These are phyloP conservation scores for Trichaptum fuscoviolaceum DNA, from an alignment of 768 basidiomycete genomes.

Conservation along the genomic window DNA sequence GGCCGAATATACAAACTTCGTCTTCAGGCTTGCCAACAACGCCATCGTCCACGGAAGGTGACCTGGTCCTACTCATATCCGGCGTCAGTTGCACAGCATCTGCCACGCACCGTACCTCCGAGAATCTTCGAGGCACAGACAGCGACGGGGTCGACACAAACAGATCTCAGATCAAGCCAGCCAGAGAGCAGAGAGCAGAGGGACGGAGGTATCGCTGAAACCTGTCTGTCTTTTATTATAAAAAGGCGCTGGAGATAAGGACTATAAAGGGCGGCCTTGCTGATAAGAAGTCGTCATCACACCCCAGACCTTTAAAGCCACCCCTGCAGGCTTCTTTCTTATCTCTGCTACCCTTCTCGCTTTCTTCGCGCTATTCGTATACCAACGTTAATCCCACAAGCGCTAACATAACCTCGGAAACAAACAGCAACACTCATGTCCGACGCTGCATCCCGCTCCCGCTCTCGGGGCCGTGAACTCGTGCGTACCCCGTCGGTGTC, in stretches of 20 bases:
- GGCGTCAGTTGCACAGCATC: background rate
- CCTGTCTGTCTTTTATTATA: background rate
- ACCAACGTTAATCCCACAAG: background rate
- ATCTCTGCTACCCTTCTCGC: background rate
- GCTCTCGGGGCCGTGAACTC: constrained; percentile 13
- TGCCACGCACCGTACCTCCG: background rate
- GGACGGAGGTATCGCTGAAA: background rate
- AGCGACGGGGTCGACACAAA: background rate
- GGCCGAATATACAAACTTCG: background rate
- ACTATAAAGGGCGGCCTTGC: background rate
- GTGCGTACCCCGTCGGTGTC: constrained; percentile 9
- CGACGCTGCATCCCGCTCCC: constrained; percentile 8
- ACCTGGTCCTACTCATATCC: background rate
- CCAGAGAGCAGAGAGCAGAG: background rate
- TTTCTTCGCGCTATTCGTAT: background rate
- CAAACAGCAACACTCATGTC: constrained; percentile 1
- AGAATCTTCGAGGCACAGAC: background rate
- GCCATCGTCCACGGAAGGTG: background rate
- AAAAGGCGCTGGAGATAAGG: background rate
- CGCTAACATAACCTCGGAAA: background rate
- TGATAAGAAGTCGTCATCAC: background rate
- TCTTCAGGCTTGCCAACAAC: background rate
- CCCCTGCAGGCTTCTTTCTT: background rate
- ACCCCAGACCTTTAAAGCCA: background rate
- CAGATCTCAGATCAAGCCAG: background rate